Percentiles rank a stretch among this genome's conserved stretches.
These are phyloP conservation scores for Emergomyces orientalis DNA, from an alignment of 2,329 filamentous ascomycete species.

Conservation along the genomic window DNA sequence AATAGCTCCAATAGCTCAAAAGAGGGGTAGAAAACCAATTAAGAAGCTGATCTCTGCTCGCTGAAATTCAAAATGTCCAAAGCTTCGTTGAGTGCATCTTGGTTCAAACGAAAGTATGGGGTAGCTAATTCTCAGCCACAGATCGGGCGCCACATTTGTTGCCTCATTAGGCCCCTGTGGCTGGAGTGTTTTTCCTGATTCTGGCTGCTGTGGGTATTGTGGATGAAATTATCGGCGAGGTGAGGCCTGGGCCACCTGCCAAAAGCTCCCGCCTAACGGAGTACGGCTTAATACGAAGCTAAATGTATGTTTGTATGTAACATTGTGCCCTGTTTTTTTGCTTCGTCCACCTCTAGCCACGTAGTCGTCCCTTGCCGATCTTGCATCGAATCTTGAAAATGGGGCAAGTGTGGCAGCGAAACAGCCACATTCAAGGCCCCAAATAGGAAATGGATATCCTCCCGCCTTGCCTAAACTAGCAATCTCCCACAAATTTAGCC, in stretches of 20 bases:
- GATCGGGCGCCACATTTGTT: neutral
- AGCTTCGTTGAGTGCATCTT: neutral
- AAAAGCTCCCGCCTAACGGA: neutral
- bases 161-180: neutral
- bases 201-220: neutral
- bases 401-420: neutral
- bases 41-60: neutral
- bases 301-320: no score
- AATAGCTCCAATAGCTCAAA: neutral
- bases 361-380: neutral
- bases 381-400: no score
- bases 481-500: neutral
- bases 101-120: neutral
- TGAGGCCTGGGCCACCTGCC: neutral
- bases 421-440: neutral
- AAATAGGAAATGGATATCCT: neutral
- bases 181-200: neutral
- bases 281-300: neutral
- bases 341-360: neutral
- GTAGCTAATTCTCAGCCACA: neutral
- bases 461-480: neutral
- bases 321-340: no score
- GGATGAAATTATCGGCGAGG: neutral
- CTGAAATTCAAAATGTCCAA: neutral
- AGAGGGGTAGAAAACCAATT: neutral